Evolutionary conservation across 345 rosid species (phyloP), one percentile per base, ranked within the genome.

Genomic region (Citrus maxima): DNA sequence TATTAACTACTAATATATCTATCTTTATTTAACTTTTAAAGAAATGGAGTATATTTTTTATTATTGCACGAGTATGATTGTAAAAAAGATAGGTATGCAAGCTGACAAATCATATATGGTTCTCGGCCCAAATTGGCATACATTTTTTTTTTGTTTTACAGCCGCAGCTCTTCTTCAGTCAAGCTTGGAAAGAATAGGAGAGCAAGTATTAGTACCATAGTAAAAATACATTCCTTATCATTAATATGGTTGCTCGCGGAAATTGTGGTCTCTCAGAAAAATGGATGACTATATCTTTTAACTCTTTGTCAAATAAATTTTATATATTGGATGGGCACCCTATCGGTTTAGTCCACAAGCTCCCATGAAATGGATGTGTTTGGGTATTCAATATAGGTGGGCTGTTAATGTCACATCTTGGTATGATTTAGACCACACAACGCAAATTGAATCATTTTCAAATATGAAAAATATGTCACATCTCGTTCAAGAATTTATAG

Each of bases 361-460:
- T 46, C 67, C 67, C 69, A 21, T 38, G 58, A 25, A 30, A 30
- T 49, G 2, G 61, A 35, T 63, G 7, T 64, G 46, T 30, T 64
- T 51, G 56, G 30, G 19, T 46, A 28, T 63, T 6, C 7, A 63
- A 63, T 19, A 30, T 63, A 64, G 78, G 78, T 30, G n/a, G 62
- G 71, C 62, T 19, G 78, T 75, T 49, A 49, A 13, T 30, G 34
- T 75, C 78, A 49, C 61, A 49, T n/a, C 10, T 56, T 49, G 70
- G 55, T 75, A 68, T 49, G 78, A 75, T 75, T 46, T 55, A 32
- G 71, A 75, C 62, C 30, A 49, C 69, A 24, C 71, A 75, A 51
- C 71, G 25, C 49, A 75, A 5, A 32, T 22, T 37, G 28, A 62
- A 28, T 49, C n/a, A 21, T 27, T 64, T 63, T 30, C 21, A 64